phyloP scores from a whole-genome alignment of 306 rosid species.

The Vigna reflexopilosa region DNA sequence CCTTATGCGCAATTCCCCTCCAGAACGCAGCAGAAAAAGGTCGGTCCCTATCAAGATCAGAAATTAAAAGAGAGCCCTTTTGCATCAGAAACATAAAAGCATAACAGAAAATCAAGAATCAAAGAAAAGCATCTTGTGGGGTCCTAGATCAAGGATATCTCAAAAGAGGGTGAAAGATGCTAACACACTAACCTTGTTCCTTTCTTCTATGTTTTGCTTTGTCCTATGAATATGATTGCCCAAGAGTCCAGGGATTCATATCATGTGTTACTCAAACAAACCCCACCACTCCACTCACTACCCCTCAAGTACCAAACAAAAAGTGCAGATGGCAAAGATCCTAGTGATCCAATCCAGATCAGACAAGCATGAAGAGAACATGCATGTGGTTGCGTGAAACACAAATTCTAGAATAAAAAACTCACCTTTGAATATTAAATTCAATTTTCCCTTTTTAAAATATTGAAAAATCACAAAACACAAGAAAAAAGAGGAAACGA shows the following conservation, averaged over 20 bases:
- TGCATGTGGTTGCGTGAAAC: slow-evolving; percentile 76
- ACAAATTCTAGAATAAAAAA: slow-evolving; percentile 46
- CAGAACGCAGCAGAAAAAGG: slow-evolving; percentile 35
- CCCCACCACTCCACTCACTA: slow-evolving; percentile 55
- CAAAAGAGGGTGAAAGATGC: slow-evolving; percentile 46
- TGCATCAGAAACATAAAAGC: slow-evolving; percentile 50
- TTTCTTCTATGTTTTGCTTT: slow-evolving; percentile 54
- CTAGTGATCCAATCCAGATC: slow-evolving; percentile 98
- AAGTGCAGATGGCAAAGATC: slow-evolving; percentile 67
- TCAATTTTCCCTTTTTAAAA: neutral
- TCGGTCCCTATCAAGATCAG: slow-evolving; percentile 39
- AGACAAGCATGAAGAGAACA: slow-evolving; percentile 78
- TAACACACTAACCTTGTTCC: slow-evolving; percentile 66
- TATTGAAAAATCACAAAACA: neutral
- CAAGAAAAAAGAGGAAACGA: slow-evolving; percentile 30
- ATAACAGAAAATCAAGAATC: slow-evolving; percentile 45
- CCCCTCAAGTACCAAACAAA: slow-evolving; percentile 58
- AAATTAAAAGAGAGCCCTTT: slow-evolving; percentile 49
- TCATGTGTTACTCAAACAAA: slow-evolving; percentile 36
- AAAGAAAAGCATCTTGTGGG: slow-evolving; percentile 57
- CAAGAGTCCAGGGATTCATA: slow-evolving; percentile 53
- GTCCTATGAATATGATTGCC: slow-evolving; percentile 57
- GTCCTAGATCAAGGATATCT: slow-evolving; percentile 59
- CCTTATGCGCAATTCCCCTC: slow-evolving; percentile 47
- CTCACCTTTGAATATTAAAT: neutral